phyloP scores from a whole-genome alignment of 345 rosid genomes.

The Psidium friedrichsthalianum region DNA sequence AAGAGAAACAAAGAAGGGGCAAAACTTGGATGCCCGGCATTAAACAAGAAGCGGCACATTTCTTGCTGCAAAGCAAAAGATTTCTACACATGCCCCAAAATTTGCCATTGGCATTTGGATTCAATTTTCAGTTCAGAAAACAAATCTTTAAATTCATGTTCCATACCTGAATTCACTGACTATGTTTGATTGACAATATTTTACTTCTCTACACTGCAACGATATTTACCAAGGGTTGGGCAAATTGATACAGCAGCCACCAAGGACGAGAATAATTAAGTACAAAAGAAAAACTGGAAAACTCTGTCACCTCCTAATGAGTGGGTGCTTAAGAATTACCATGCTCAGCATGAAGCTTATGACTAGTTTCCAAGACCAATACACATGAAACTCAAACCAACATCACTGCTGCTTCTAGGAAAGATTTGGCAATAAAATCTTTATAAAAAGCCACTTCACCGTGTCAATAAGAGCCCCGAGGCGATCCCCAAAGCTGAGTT shows the following conservation, averaged over 20 bases:
- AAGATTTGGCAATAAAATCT: background rate
- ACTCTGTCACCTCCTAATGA: background rate
- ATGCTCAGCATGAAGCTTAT: background rate
- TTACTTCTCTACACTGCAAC: too few relatives aligned
- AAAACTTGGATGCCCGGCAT: background rate
- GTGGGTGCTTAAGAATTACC: background rate
- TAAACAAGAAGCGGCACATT: background rate
- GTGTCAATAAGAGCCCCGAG: slow-evolving; percentile 96
- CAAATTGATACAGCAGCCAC: background rate
- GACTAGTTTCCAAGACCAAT: background rate
- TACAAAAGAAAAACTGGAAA: background rate
- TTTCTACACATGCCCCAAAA: background rate
- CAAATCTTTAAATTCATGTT: background rate
- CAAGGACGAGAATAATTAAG: background rate
- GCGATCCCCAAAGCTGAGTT: slow-evolving; percentile 94
- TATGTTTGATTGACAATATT: background rate
- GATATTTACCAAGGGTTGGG: background rate
- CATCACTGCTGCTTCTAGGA: background rate
- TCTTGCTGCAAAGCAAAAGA: background rate
- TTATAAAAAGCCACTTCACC: slow-evolving; percentile 15
- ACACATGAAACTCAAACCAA: background rate
- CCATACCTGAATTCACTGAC: background rate
- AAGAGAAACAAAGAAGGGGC: background rate
- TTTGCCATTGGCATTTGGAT: background rate
- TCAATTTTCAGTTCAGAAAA: background rate